These are phyloP conservation scores for Phalaenopsis aphrodite DNA, from an alignment of 106 monocot species.

Conservation along the genomic window DNA sequence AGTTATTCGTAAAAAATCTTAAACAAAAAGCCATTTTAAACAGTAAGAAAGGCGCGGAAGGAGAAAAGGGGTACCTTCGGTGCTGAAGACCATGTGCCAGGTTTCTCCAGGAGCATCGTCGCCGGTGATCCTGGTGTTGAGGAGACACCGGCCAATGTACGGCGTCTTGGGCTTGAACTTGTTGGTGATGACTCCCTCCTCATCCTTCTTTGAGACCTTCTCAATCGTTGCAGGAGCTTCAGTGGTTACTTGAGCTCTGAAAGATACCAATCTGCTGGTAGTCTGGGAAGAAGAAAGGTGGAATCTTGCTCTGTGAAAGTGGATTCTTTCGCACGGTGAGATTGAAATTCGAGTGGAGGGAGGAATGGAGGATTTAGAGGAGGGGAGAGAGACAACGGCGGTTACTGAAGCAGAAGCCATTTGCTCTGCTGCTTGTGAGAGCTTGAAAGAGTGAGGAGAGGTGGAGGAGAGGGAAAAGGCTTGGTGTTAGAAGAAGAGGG, in stretches of 20 bases:
- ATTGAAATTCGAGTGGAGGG: conserved; percentile 23
- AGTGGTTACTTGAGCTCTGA: conserved; percentile 59
- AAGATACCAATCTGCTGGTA: not conserved
- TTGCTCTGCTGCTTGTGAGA: not conserved
- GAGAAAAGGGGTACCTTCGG: conserved; percentile 47
- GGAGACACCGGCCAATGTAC: conserved; percentile 70
- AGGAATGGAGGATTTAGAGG: conserved; percentile 29
- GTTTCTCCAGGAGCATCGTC: conserved; percentile 98
- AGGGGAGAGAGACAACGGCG: conserved; percentile 43
- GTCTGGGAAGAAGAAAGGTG: not conserved
- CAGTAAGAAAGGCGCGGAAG: not conserved
- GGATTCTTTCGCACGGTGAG: conserved; percentile 31
- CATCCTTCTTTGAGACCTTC: conserved; percentile 77
- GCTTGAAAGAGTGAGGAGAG: not conserved
- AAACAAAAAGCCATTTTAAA: too few species aligned
- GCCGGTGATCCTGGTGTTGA: conserved; percentile 96
- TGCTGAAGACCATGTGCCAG: conserved; percentile 99
- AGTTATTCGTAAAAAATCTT: too few species aligned
- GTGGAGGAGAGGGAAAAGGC: not conserved
- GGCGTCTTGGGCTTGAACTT: conserved; percentile 81
- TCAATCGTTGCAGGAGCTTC: conserved; percentile 55
- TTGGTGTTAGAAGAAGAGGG: conserved; percentile 6
- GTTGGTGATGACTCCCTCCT: conserved; percentile 81
- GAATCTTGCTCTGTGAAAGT: conserved; percentile 26
- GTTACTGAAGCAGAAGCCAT: conserved; percentile 50